Base-by-base conservation (phyloP, 306 rosid species). In the Cicer yamashitae region DNA sequence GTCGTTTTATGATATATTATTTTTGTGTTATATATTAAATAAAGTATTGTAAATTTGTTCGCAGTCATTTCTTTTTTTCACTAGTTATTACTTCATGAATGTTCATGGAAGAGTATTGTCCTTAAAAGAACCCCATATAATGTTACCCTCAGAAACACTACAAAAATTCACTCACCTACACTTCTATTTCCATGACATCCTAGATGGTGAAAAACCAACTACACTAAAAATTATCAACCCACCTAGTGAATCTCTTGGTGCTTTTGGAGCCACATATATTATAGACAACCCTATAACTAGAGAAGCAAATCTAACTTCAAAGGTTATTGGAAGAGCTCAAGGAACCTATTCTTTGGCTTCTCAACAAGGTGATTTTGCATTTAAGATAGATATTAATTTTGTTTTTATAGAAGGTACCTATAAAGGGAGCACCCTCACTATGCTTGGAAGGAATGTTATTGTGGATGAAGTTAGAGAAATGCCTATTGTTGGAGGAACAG, bases 101-200 rank as follows among this genome's bases (percentile, higher is more conserved):
- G 54, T 61, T 15, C 7, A 60, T 38, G 82, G 72, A 14, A 34
- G 62, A 56, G 7, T 22, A 22, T 4, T 70, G 5, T 70, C 73
- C 44, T 70, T 44, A 39, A 15, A 61, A 13, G 22, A 78, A 61
- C 60, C 76, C 45, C 72, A 67, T 7, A 9, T 48, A 7, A 20
- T 1, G 22, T 9, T 70, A 12, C 47, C 68, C 44, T 40, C 53
- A 18, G 44, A 66, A 60, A 40, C 30, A 12, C 72, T 53, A 48
- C 77, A 83, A 61, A 81, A 76, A 39, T 30, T 25, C 15, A 78
- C 75, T 63, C 75, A 43, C 64, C 51, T 86, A 14, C 86, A 81
- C 71, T 88, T 81, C 67, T 88, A 79, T 62, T 88, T 79, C 70
- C 91, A 88, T 57, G 85, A 88, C 74, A 81, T 67, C 74, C 22